Evolutionary conservation across 108 stramenopile species (phyloP).

Genomic region (Parietichytrium sp.): DNA sequence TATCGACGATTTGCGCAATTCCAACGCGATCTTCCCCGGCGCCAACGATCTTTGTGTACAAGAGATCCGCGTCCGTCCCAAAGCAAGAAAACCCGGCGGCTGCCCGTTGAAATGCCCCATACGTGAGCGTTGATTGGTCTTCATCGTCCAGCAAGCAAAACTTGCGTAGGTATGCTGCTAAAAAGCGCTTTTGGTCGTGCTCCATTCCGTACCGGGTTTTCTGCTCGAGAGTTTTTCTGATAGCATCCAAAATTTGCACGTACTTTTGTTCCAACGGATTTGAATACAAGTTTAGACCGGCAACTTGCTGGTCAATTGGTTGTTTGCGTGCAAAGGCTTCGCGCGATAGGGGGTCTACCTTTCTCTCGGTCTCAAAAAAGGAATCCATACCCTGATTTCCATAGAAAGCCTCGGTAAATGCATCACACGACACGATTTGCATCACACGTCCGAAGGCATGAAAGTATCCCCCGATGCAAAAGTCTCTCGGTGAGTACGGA

Average conservation of each 20-base stretch:
- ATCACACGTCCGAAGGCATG: conserved; percentile 8
- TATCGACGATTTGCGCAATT: too few relatives aligned
- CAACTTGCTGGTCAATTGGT: too few relatives aligned
- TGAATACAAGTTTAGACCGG: too few relatives aligned
- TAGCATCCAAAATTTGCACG: not conserved
- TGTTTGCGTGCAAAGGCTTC: too few relatives aligned
- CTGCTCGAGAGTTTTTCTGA: conserved; percentile 9
- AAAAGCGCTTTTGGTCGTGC: not conserved
- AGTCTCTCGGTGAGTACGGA: not conserved
- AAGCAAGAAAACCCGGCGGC: conserved; percentile 20
- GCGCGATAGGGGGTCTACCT: too few relatives aligned
- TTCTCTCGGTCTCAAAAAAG: too few relatives aligned
- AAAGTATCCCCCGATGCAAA: not conserved
- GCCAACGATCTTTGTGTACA: too few relatives aligned
- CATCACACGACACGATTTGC: not conserved
- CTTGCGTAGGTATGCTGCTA: not conserved
- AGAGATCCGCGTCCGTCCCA: conserved; percentile 2
- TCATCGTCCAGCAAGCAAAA: not conserved
- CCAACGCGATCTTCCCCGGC: too few relatives aligned
- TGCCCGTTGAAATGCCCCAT: not conserved
- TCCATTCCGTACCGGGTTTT: not conserved
- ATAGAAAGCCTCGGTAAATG: not conserved
- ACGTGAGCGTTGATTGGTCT: not conserved
- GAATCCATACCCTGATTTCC: not conserved
- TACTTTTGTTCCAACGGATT: conserved; percentile 10